Evolutionary conservation across 2,329 filamentous ascomycete genomes (phyloP).

Genomic region (Colletotrichum gloeosporioides): DNA sequence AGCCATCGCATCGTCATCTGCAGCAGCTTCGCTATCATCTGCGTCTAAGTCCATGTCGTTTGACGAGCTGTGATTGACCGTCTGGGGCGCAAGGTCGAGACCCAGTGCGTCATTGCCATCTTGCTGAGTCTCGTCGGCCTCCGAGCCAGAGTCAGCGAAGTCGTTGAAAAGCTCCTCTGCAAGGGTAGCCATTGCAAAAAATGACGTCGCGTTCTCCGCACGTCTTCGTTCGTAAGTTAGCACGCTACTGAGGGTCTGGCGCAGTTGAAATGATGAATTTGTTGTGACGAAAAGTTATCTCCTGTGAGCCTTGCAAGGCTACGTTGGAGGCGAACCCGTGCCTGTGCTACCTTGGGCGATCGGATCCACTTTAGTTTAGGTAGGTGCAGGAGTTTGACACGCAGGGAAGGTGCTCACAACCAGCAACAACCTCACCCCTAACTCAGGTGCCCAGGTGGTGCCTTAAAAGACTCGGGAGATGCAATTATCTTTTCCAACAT

Average conservation of each 20-base stretch:
- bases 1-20: conserved; percentile 64
- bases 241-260: neutral
- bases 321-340: neutral
- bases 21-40: conserved; percentile 56
- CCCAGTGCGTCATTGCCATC: conserved; percentile 49
- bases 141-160: conserved; percentile 85
- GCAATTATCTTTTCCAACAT: neutral
- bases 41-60: conserved; percentile 65
- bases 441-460: neutral
- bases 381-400: neutral
- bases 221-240: neutral
- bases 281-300: neutral
- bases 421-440: neutral
- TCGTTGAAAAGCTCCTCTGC: conserved; percentile 93
- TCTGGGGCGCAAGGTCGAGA: conserved; percentile 45
- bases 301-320: conserved; percentile 3
- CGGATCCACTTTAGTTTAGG: neutral
- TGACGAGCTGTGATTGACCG: conserved; percentile 43
- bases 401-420: neutral
- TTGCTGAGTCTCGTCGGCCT: conserved; percentile 68
- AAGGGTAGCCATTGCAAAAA: conserved; percentile 79
- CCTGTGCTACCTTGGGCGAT: neutral
- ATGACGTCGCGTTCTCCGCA: neutral
- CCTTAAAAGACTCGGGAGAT: neutral
- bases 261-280: neutral